Conservation (phyloP, 768 basidiomycete species). For the Lactarius deliciosus region DNA sequence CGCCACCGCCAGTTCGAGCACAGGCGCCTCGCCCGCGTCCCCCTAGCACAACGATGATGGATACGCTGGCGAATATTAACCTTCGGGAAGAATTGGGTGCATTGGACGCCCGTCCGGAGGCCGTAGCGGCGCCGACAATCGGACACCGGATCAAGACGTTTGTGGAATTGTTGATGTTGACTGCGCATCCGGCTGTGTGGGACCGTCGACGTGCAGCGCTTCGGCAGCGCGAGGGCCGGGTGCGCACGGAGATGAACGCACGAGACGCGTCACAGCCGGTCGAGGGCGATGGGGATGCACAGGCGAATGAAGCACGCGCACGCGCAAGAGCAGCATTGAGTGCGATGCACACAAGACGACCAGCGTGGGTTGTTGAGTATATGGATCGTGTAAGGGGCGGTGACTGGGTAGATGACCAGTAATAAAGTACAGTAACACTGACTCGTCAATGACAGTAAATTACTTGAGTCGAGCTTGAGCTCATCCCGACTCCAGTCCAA, state of each 20-base stretch:
- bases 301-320: constrained; percentile 3
- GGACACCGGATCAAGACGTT: constrained; percentile 27
- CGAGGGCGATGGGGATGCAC: constrained; percentile 15
- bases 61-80: constrained; percentile 23
- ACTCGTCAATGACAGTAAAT: not conserved
- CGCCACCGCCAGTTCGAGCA: not conserved
- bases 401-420: constrained; percentile 28
- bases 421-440: not conserved
- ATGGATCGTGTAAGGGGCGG: constrained; percentile 25
- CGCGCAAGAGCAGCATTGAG: constrained; percentile 2
- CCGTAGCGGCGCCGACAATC: constrained; percentile 7
- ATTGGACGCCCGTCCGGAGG: constrained; percentile 16
- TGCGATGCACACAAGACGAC: constrained; percentile 7
- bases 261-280: not conserved
- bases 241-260: constrained; percentile 24
- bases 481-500: not conserved
- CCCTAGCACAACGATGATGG: constrained; percentile 17
- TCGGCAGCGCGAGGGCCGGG: constrained; percentile 27
- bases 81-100: constrained; percentile 18
- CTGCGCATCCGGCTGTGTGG: constrained; percentile 30
- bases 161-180: constrained; percentile 21
- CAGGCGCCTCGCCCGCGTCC: constrained; percentile 4
- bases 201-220: constrained; percentile 28
- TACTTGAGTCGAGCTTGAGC: not conserved
- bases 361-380: constrained; percentile 25